phyloP scores from a whole-genome alignment of 2,329 filamentous ascomycete genomes.

The Xylogone sp. region DNA sequence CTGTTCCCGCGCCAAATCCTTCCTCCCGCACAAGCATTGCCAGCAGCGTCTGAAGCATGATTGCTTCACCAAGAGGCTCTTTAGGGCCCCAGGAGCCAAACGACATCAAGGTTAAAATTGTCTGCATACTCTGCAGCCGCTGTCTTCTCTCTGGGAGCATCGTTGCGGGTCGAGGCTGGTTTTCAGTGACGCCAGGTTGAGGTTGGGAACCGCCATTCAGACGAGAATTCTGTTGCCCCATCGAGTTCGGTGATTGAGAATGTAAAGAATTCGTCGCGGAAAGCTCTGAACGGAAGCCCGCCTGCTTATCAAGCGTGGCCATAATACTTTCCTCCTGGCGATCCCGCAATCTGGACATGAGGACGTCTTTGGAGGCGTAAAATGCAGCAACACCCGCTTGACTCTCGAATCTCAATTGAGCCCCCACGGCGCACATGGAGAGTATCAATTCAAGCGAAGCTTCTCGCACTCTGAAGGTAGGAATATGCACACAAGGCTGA shows the following conservation, averaged over 20 bases:
- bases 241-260: neutral
- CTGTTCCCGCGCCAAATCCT: conserved; percentile 43
- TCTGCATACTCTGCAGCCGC: conserved; percentile 58
- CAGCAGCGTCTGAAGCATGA: conserved; percentile 54
- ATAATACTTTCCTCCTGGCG: conserved; percentile 48
- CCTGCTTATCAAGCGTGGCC: neutral
- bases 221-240: conserved; percentile 1
- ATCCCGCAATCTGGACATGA: conserved; percentile 54
- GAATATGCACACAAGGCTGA: conserved; percentile 62
- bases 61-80: conserved; percentile 54
- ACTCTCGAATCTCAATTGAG: conserved; percentile 61
- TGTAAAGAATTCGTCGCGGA: neutral
- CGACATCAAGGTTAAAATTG: conserved; percentile 56
- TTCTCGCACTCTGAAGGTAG: conserved; percentile 59
- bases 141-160: neutral
- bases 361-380: conserved; percentile 57
- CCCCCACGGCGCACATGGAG: conserved; percentile 65
- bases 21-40: conserved; percentile 56
- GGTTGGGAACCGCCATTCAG: neutral
- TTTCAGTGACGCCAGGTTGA: neutral
- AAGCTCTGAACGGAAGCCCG: neutral
- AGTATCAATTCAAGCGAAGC: conserved; percentile 65
- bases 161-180: neutral
- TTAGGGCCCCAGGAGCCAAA: conserved; percentile 60
- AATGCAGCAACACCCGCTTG: conserved; percentile 56